A percentile compares a stretch with the other conserved stretches of the same genome.
Evolutionary conservation across 2,329 filamentous ascomycete species (phyloP).

Genomic region (Cladophialophora immunda): DNA sequence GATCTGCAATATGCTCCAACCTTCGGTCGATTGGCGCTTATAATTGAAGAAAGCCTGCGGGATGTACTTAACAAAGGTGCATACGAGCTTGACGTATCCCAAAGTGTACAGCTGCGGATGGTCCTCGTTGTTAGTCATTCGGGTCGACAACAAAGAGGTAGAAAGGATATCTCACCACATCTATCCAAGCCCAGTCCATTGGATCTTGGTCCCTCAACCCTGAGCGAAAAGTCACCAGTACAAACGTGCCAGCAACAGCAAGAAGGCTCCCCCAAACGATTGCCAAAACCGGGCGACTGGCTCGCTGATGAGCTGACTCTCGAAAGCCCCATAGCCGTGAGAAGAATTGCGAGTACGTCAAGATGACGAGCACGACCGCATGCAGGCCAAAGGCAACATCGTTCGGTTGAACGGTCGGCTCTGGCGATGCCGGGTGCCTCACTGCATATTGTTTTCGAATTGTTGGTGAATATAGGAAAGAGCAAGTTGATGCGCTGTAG

Average conservation of each 20-base stretch:
- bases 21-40: constrained; percentile 81
- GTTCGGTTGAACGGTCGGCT: constrained; percentile 87
- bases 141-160: background rate
- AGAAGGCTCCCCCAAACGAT: constrained; percentile 74
- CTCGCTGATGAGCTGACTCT: constrained; percentile 61
- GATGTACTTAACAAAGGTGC: constrained; percentile 91
- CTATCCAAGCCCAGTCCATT: constrained; percentile 68
- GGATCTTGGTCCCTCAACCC: constrained; percentile 57
- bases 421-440: constrained; percentile 75
- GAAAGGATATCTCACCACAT: constrained; percentile 59
- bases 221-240: constrained; percentile 54
- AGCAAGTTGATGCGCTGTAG: constrained; percentile 77
- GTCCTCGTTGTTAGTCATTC: constrained; percentile 44
- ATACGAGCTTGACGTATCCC: constrained; percentile 86
- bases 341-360: constrained; percentile 82
- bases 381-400: constrained; percentile 89
- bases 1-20: constrained; percentile 88
- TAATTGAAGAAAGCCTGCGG: constrained; percentile 87
- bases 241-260: constrained; percentile 46
- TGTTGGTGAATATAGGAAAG: constrained; percentile 79
- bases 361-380: constrained; percentile 73
- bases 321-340: constrained; percentile 78
- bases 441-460: constrained; percentile 85
- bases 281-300: constrained; percentile 70
- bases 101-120: constrained; percentile 67